Evolutionary conservation across 805 yeast species (phyloP), one percentile per base, ranked within the genome.

Genomic region (Lachancea waltii): DNA sequence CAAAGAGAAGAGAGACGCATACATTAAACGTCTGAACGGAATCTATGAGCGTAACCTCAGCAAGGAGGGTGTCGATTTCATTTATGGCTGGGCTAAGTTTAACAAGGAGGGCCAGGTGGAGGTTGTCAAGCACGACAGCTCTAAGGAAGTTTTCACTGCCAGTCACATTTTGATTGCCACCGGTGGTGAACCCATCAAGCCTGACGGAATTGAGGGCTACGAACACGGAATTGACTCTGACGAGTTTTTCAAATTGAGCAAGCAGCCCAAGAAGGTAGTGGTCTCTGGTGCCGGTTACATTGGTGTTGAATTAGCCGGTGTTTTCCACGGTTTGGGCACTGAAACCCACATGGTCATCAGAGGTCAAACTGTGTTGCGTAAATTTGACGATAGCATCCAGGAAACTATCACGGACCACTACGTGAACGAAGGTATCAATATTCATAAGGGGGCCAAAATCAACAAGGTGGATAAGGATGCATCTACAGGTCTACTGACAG

Each of bases 271-370:
- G 63, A 73, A 79, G 34, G 97, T 90, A 20, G 97, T 94, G 1
- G 72, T 92, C 44, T 95, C 92, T 9, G 99, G 99, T 51, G 96
- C 96, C 26, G 99, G 99, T 30, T 92, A 92, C 67, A 92, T 92
- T 59, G 97, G 95, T 41, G 82, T 87, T 33, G 99, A 92, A 68
- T 73, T 92, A 36, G 83, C 97, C 5, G 98, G 98, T 46, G 87
- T 92, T 31, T 90, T 92, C 77, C 73, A 84, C 48, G 86, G 86
- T 17, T 71, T 92, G 45, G 95, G 95, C 13, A 60, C 90, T 11
- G 86, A 90, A 49, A 81, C 95, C 33, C 90, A 85, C 60, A 61
- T 92, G 62, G 74, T 90, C 44, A 84, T 90, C 46, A 80, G 99
- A 68, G 94, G 95, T 48, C 90, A 89, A 42, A 81, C 89, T 1